Evolutionary conservation across 2,329 filamentous ascomycete species (phyloP), one percentile per base, ranked within the genome.

Genomic region (Trichophyton mentagrophytes): DNA sequence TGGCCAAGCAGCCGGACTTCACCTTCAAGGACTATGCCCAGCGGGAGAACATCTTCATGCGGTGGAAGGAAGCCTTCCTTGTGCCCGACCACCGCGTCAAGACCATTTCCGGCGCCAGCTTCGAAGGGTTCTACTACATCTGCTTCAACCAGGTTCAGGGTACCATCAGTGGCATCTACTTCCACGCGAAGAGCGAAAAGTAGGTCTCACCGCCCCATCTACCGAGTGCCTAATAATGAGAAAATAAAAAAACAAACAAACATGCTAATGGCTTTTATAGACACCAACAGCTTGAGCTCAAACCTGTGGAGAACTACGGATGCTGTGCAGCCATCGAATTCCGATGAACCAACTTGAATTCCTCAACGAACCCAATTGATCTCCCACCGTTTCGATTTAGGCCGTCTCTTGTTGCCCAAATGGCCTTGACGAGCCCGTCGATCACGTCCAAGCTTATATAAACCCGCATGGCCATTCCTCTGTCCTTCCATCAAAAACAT

Each of bases 121-220:
- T 97, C 63, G 93, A 99, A 71, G 93, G 93, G 0, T 99, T 99
- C 72, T 99, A 97, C 73, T 99, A 99, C 70, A 97, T 99, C 66
- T 96, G 91, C 77, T 97, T 97, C 78, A 96, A 97, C 73, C 92
- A 97, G 74, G 78, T 90, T 57, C 83, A 86, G 65, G 93, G 92
- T 6, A 86, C 82, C 65, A 88, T 99, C 46, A 91, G 85, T 69
- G 93, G 93, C 17, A 96, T 97, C 62, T 99, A 99, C 75, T 99
- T 96, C 73, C 93, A 99, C 76, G 88, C 89, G 11, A 96, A 95
- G 78, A 97, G 91, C 76, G 92, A 97, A 78, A 96, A 92, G 89
- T 96, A 76, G 76, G 88, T 82, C 57, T 33, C 42, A 60, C 60
- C 57, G 13, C 51, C 33, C 22, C 42, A 55, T 38, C 25, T 25